These are phyloP conservation scores for Xylogone sp. DNA, from an alignment of 2,329 filamentous ascomycete genomes.

Conservation along the genomic window DNA sequence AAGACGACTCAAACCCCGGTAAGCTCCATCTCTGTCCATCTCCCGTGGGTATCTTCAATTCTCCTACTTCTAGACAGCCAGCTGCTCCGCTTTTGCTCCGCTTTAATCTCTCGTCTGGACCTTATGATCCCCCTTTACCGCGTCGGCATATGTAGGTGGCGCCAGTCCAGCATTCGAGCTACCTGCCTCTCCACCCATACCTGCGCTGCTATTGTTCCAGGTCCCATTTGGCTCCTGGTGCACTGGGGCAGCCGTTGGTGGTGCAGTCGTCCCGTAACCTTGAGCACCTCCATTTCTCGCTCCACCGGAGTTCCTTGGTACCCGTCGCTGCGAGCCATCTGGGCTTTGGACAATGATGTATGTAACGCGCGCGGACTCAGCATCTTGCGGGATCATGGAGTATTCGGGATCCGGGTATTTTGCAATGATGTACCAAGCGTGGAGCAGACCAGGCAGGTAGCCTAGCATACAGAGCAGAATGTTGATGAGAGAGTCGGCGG, in stretches of 20 bases:
- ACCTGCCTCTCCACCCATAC: slow-evolving; percentile 38
- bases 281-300: slow-evolving; percentile 9
- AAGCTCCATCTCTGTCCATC: neutral
- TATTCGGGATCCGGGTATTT: slow-evolving; percentile 79
- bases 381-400: slow-evolving; percentile 55
- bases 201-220: slow-evolving; percentile 29
- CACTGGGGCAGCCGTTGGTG: slow-evolving; percentile 28
- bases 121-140: slow-evolving; percentile 87
- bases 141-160: slow-evolving; percentile 87
- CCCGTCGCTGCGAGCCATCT: slow-evolving; percentile 27
- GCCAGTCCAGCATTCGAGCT: slow-evolving; percentile 38
- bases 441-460: slow-evolving; percentile 81
- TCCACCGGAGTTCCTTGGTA: slow-evolving; percentile 21
- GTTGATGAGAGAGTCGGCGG: slow-evolving; percentile 90
- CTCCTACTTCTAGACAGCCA: neutral
- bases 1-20: neutral
- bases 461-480: slow-evolving; percentile 80
- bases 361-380: slow-evolving; percentile 57
- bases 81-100: too few relatives aligned
- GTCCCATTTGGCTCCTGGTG: slow-evolving; percentile 27
- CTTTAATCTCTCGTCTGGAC: slow-evolving; percentile 53
- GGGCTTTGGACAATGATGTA: slow-evolving; percentile 71
- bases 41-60: neutral
- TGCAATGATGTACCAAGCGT: slow-evolving; percentile 97
- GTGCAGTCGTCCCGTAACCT: slow-evolving; percentile 28